Conservation (phyloP, 345 rosid genomes). For the Excoecaria agallocha region DNA sequence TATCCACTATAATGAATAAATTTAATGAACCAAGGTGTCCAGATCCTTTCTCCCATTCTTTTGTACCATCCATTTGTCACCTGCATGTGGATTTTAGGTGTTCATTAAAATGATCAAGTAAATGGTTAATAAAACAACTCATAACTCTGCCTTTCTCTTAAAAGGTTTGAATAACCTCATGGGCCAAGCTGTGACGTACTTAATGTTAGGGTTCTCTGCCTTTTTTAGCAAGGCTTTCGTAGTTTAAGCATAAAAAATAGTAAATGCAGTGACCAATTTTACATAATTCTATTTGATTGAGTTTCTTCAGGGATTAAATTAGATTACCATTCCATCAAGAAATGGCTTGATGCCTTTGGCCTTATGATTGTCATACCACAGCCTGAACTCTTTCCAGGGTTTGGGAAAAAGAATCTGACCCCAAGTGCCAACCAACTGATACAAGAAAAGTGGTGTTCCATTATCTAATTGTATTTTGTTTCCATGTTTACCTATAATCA, state of each 20-base stretch:
- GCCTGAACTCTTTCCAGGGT: slow-evolving; percentile 95
- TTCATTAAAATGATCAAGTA: slow-evolving; percentile 14
- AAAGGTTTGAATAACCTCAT: too few relatives aligned
- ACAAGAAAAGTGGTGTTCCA: slow-evolving; percentile 61
- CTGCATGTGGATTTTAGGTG: slow-evolving; percentile 35
- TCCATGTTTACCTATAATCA: slow-evolving; percentile 75
- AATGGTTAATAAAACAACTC: background rate
- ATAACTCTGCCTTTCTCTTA: too few relatives aligned
- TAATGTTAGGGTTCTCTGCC: too few relatives aligned
- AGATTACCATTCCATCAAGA: slow-evolving; percentile 88
- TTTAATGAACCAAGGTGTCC: slow-evolving; percentile 99
- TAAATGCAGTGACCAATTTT: too few relatives aligned
- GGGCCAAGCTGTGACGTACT: too few relatives aligned
- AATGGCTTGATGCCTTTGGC: slow-evolving; percentile 72
- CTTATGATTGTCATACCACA: slow-evolving; percentile 88
- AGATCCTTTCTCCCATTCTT: slow-evolving; percentile 80
- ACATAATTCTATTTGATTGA: too few relatives aligned
- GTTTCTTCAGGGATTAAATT: background rate
- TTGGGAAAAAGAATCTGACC: slow-evolving; percentile 96
- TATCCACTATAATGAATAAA: slow-evolving; percentile 74
- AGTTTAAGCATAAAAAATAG: too few relatives aligned
- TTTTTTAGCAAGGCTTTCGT: too few relatives aligned
- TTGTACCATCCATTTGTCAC: slow-evolving; percentile 93
- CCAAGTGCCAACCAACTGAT: slow-evolving; percentile 96
- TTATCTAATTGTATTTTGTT: slow-evolving; percentile 57